These are phyloP conservation scores for Lepidopterella palustris DNA, from an alignment of 495 filamentous ascomycete genomes.

Conservation along the genomic window DNA sequence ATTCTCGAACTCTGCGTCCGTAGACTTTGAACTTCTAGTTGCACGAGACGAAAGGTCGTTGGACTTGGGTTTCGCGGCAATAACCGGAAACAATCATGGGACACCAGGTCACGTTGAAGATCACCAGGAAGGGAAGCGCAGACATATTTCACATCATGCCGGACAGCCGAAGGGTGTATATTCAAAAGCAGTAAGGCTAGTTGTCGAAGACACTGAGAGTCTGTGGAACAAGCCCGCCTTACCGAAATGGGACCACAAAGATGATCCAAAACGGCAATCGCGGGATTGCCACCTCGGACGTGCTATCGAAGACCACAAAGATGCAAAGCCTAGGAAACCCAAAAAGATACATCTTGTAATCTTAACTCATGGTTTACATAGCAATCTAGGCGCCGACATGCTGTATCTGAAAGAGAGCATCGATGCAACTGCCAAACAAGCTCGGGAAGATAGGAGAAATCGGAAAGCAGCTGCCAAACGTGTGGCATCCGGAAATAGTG, in stretches of 20 bases:
- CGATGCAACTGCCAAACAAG: slow-evolving; percentile 68
- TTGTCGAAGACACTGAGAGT: slow-evolving; percentile 77
- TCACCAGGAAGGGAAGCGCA: slow-evolving; percentile 49
- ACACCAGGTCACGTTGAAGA: slow-evolving; percentile 66
- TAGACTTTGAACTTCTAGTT: slow-evolving; percentile 84
- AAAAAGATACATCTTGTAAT: slow-evolving; percentile 88
- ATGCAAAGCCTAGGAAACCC: slow-evolving; percentile 36
- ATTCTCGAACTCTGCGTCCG: slow-evolving; percentile 79
- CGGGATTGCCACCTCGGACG: slow-evolving; percentile 10
- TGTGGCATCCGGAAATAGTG: background rate
- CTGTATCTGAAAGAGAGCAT: slow-evolving; percentile 95
- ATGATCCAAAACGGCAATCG: slow-evolving; percentile 27
- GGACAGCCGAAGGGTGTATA: slow-evolving; percentile 66
- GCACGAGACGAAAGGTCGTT: slow-evolving; percentile 79
- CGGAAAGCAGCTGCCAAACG: slow-evolving; percentile 32
- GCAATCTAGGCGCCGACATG: slow-evolving; percentile 97
- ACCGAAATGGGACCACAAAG: slow-evolving; percentile 54
- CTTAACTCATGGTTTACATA: slow-evolving; percentile 89
- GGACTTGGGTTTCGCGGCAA: slow-evolving; percentile 51
- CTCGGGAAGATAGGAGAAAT: slow-evolving; percentile 53
- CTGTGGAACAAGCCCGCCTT: slow-evolving; percentile 88
- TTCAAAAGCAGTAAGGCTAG: slow-evolving; percentile 66
- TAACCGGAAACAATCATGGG: slow-evolving; percentile 42
- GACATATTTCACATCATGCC: slow-evolving; percentile 44
- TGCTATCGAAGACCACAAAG: background rate